phyloP scores from a whole-genome alignment of 2,329 filamentous ascomycete species.

The Rasamsonia emersonii region DNA sequence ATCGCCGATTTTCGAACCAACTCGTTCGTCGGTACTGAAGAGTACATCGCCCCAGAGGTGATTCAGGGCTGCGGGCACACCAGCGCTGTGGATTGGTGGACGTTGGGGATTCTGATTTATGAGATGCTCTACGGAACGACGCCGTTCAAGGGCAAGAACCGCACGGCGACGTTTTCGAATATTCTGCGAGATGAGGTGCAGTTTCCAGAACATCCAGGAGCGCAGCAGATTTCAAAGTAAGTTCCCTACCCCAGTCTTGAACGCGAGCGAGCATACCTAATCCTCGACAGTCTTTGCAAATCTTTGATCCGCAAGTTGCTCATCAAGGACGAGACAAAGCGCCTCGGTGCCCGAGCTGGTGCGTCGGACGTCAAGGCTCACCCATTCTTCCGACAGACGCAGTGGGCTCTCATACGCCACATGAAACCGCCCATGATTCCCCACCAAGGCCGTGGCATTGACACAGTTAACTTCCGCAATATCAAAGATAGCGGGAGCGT shows the following conservation, averaged over 20 bases:
- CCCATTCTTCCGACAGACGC: slow-evolving; percentile 90
- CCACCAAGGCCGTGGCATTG: slow-evolving; percentile 77
- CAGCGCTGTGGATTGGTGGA: slow-evolving; percentile 99
- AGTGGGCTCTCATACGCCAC: slow-evolving; percentile 94
- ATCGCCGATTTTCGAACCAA: slow-evolving; percentile 98
- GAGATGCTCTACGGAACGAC: slow-evolving; percentile 99
- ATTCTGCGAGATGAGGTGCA: slow-evolving; percentile 92
- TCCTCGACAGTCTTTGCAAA: slow-evolving; percentile 71
- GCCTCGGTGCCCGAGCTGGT: slow-evolving; percentile 85
- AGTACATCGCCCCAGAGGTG: slow-evolving; percentile 97
- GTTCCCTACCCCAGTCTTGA: slow-evolving; percentile 32
- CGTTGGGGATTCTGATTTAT: slow-evolving; percentile 90
- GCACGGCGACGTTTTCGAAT: slow-evolving; percentile 96
- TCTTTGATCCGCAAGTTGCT: slow-evolving; percentile 90
- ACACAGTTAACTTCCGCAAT: slow-evolving; percentile 95
- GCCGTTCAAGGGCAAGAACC: slow-evolving; percentile 98
- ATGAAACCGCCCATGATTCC: slow-evolving; percentile 98
- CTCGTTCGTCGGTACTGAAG: slow-evolving; percentile 95
- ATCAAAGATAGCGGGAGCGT: slow-evolving; percentile 96
- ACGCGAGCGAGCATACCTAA: no score
- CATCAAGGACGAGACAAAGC: slow-evolving; percentile 94
- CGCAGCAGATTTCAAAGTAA: slow-evolving; percentile 85
- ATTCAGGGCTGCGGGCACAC: slow-evolving; percentile 98
- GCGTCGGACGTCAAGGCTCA: slow-evolving; percentile 95
- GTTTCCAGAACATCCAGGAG: slow-evolving; percentile 80